Evolutionary conservation across 306 rosid species (phyloP), one percentile per base, ranked within the genome.

Genomic region (Acacia melanoxylon): DNA sequence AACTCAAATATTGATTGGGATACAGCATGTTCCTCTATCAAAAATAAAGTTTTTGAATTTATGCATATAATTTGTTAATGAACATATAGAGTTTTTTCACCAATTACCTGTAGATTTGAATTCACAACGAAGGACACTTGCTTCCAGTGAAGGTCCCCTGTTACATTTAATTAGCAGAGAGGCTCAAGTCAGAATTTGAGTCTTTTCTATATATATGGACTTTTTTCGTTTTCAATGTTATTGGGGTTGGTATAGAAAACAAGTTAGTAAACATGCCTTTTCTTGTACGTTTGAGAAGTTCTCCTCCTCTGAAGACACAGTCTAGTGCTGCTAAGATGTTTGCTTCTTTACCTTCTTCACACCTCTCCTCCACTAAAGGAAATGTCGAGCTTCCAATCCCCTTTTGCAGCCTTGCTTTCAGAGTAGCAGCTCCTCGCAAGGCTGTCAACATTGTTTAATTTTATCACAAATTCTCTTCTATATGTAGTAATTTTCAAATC

Each of bases 81-180:
- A 22, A 83, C 48, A 46, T 56, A 46, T 65, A 62, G 76, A 62
- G 59, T 59, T 27, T 37, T 81, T 68, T 63, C 33, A 62, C 49
- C 59, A 68, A 69, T 88, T 90, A 95, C 99, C 99, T 95, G 95
- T 88, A 91, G 88, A 15, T 89, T 89, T 78, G 98, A 87, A 80
- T 93, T 89, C 63, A 92, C 86, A 81, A 86, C 84, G 91, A 93
- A 91, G 79, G 98, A 93, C 81, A 95, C 97, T 80, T 83, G 93
- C 95, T 95, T 95, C 99, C 98, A 93, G 87, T 95, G 97, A 70
- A 95, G 95, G 86, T 74, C 93, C 69, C 99, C 99, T 95, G 97
- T 79, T 58, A 82, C 80, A 74, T 58, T 83, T 83, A 80, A 29
- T 76, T 72, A 63, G 62, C 49, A 80, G 13, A 69, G 78, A 80